Evolutionary conservation across 2,329 filamentous ascomycete genomes (phyloP).

Genomic region (Clonostachys byssicola): DNA sequence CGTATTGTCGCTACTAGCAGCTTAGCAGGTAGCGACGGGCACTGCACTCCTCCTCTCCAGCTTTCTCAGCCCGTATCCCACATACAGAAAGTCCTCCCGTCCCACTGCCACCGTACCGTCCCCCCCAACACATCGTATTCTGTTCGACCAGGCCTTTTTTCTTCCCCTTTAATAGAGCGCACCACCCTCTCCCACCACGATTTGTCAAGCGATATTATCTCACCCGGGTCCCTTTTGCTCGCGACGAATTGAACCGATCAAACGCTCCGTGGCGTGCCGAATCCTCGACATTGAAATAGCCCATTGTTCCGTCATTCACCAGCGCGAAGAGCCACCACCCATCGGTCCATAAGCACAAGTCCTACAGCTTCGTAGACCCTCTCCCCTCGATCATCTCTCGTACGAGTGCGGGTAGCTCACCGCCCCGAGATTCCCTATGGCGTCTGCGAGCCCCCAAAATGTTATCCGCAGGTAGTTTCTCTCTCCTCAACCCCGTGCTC

Average conservation of each 20-base stretch:
- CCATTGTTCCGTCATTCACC: not conserved
- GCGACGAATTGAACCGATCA: too few relatives aligned
- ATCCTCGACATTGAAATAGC: not conserved
- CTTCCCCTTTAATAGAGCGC: not conserved
- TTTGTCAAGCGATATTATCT: not conserved
- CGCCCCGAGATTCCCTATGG: constrained; percentile 26
- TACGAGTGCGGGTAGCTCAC: too few relatives aligned
- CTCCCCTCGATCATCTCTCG: constrained; percentile 3
- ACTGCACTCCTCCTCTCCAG: too few relatives aligned
- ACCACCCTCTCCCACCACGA: not conserved
- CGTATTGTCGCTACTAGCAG: too few relatives aligned
- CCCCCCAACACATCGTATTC: too few relatives aligned
- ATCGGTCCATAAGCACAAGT: constrained; percentile 3
- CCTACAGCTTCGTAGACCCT: not conserved
- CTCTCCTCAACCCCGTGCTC: not conserved
- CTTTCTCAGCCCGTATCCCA: too few relatives aligned
- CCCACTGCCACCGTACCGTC: too few relatives aligned
- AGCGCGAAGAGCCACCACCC: too few relatives aligned
- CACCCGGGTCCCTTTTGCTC: not conserved
- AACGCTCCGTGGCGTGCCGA: too few relatives aligned
- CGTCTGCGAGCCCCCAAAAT: constrained; percentile 42
- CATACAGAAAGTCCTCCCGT: too few relatives aligned
- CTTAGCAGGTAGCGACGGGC: too few relatives aligned
- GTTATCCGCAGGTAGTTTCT: constrained; percentile 61
- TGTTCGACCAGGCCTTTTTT: too few relatives aligned